These are phyloP conservation scores for Drechslerella coelobrocha DNA, from an alignment of 2,329 filamentous ascomycete genomes.

Conservation along the genomic window DNA sequence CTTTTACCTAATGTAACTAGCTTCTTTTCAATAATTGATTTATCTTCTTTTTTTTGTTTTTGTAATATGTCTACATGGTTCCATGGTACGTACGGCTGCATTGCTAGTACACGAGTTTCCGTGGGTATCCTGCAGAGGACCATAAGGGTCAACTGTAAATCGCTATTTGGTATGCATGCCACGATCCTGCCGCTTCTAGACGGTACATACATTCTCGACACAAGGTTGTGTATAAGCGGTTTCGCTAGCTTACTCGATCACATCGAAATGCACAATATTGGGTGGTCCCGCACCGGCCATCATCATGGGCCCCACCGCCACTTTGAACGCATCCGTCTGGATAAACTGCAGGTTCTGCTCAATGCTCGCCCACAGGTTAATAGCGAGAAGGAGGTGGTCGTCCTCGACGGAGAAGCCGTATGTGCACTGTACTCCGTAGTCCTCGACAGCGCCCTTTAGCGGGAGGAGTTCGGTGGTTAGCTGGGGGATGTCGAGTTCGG, in stretches of 20 bases:
- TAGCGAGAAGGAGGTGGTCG: background rate
- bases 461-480: background rate
- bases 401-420: constrained; percentile 11
- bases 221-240: no score
- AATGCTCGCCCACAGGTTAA: constrained; percentile 14
- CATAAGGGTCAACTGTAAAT: no score
- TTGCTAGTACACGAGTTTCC: no score
- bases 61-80: no score
- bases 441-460: background rate
- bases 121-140: no score
- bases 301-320: background rate
- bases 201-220: no score
- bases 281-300: background rate
- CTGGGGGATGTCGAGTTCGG: background rate
- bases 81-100: no score
- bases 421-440: background rate
- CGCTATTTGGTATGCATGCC: no score
- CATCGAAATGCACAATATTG: constrained; percentile 14
- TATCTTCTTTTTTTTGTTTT: no score
- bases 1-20: no score
- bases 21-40: no score
- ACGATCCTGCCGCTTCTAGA: no score
- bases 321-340: background rate
- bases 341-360: constrained; percentile 5
- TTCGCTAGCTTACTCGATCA: constrained; percentile 12